A percentile compares a stretch with the other conserved stretches of the same genome.
phyloP scores from a whole-genome alignment of 768 basidiomycete genomes.

The Sporobolomyces phaffii region DNA sequence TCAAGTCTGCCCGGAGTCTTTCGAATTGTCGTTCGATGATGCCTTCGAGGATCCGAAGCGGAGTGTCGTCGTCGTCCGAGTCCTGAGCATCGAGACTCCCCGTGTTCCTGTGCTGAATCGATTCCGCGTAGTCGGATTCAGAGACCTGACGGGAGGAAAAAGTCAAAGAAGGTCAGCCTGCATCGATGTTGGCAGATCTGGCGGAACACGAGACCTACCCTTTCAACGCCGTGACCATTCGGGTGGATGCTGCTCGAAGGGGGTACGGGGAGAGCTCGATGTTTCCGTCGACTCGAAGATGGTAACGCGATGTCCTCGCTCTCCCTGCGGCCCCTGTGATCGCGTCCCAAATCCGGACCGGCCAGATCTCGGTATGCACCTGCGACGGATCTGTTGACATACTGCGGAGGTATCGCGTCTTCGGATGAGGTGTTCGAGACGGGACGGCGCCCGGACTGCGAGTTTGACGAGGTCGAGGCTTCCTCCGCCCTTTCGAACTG shows the following conservation, averaged over 20 bases:
- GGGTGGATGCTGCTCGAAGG: too few species aligned
- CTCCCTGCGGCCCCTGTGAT: not conserved
- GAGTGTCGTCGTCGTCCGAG: constrained; percentile 18
- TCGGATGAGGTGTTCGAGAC: not conserved
- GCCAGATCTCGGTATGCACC: not conserved
- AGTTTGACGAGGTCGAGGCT: not conserved
- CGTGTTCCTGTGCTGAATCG: too few species aligned
- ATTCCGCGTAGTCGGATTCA: too few species aligned
- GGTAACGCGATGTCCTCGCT: constrained; percentile 23
- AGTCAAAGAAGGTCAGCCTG: too few species aligned
- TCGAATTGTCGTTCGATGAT: constrained; percentile 27
- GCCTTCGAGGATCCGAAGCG: constrained; percentile 22
- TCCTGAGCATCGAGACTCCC: not conserved
- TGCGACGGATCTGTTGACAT: not conserved
- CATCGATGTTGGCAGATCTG: too few species aligned
- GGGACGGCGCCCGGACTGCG: not conserved
- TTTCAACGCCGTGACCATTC: too few species aligned
- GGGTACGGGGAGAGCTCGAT: not conserved
- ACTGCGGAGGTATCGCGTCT: constrained; percentile 25
- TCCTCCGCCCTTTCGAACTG: not conserved
- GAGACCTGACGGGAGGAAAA: too few species aligned
- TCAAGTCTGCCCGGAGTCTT: constrained; percentile 4
- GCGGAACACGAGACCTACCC: too few species aligned
- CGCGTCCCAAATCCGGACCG: not conserved
- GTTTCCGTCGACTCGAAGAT: not conserved